A percentile compares a stretch with the other conserved stretches of the same genome.
These are phyloP conservation scores for Emmonsia crescens DNA, from an alignment of 2,329 filamentous ascomycete genomes.

Conservation along the genomic window DNA sequence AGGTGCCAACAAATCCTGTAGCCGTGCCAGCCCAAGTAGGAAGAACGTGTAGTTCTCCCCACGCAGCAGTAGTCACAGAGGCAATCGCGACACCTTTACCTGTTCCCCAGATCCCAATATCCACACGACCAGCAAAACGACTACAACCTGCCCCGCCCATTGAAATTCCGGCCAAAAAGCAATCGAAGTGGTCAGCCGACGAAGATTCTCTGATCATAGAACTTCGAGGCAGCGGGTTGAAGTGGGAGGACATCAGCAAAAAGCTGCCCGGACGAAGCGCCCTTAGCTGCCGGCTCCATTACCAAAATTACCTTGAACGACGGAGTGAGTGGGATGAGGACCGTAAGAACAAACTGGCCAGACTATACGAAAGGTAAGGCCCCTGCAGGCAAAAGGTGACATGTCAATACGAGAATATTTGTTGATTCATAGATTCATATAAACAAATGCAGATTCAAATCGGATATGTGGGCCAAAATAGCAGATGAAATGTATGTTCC, in stretches of 20 bases:
- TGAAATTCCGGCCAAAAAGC: constrained; percentile 63
- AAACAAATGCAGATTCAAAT: constrained; percentile 62
- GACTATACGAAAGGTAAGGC: constrained; percentile 80
- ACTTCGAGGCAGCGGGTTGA: constrained; percentile 81
- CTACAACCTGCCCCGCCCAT: constrained; percentile 36
- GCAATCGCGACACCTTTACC: constrained; percentile 18
- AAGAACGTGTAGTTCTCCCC: background rate
- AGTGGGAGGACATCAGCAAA: constrained; percentile 97
- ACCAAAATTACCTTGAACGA: constrained; percentile 93
- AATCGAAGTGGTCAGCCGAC: constrained; percentile 90
- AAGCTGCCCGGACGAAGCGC: constrained; percentile 78
- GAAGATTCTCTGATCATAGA: constrained; percentile 88
- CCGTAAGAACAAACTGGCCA: constrained; percentile 89
- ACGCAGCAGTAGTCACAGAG: constrained; percentile 10
- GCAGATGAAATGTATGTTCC: constrained; percentile 91
- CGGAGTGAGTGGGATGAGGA: constrained; percentile 95
- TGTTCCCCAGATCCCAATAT: constrained; percentile 23
- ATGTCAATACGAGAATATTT: constrained; percentile 2
- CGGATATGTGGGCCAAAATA: constrained; percentile 95
- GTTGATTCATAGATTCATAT: constrained; percentile 45
- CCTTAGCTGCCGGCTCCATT: constrained; percentile 88
- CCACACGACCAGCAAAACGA: constrained; percentile 28
- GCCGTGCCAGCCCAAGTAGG: background rate
- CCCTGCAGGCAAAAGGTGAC: background rate
- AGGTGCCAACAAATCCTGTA: constrained; percentile 3